phyloP scores from a whole-genome alignment of 768 basidiomycete species.

The Pleurotus tuoliensis region DNA sequence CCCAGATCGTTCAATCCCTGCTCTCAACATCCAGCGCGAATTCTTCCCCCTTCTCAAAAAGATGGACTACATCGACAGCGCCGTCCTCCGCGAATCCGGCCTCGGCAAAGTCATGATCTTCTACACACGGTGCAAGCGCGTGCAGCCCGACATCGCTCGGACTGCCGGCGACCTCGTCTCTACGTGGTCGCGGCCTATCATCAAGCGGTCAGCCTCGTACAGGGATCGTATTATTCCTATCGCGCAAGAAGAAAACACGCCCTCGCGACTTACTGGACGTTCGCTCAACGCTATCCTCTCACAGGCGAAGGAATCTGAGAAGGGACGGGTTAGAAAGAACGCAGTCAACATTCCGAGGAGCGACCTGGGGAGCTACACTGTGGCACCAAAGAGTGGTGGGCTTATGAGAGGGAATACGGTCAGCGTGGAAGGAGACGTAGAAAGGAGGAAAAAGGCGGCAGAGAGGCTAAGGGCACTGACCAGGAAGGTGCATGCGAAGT shows the following conservation, averaged over 20 bases:
- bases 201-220: slow-evolving; percentile 84
- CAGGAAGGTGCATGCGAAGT: slow-evolving; percentile 34
- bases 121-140: slow-evolving; percentile 94
- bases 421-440: slow-evolving; percentile 72
- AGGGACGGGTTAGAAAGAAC: slow-evolving; percentile 66
- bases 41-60: slow-evolving; percentile 80
- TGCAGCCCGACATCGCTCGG: slow-evolving; percentile 75
- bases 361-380: slow-evolving; percentile 71
- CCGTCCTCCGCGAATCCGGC: slow-evolving; percentile 86
- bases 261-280: slow-evolving; percentile 29
- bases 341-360: slow-evolving; percentile 81
- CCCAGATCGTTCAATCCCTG: slow-evolving; percentile 87
- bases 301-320: slow-evolving; percentile 64
- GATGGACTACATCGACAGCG: slow-evolving; percentile 90
- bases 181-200: slow-evolving; percentile 86
- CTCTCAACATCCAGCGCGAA: slow-evolving; percentile 92
- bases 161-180: slow-evolving; percentile 83
- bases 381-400: slow-evolving; percentile 68
- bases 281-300: slow-evolving; percentile 71
- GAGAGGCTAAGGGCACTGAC: slow-evolving; percentile 69
- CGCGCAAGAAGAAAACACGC: slow-evolving; percentile 35
- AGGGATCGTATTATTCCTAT: slow-evolving; percentile 68
- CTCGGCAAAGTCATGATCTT: slow-evolving; percentile 89
- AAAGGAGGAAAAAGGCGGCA: slow-evolving; percentile 68
- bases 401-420: slow-evolving; percentile 38